Conservation (phyloP, 345 rosid genomes). For the Salix caprea region DNA sequence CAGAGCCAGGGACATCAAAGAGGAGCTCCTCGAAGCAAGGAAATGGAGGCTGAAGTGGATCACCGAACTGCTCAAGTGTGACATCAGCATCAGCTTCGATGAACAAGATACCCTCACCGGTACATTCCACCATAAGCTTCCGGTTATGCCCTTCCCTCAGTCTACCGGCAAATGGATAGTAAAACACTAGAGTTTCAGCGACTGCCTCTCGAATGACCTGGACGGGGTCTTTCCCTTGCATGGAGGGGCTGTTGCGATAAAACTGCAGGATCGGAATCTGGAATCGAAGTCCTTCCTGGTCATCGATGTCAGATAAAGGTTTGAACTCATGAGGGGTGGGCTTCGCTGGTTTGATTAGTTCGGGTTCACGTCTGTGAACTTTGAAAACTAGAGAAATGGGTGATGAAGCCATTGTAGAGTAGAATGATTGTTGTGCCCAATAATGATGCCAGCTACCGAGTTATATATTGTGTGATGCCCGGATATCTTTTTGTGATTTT, state of each 20-base stretch:
- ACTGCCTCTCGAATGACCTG: not conserved
- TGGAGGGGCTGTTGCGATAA: not conserved
- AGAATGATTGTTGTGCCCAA: not conserved
- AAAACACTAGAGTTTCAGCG: constrained; percentile 2
- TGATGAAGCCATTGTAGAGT: not conserved
- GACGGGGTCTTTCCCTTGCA: not conserved
- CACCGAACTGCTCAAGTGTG: not conserved
- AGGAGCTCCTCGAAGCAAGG: constrained; percentile 2
- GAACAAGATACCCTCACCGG: constrained; percentile 1
- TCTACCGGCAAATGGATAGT: constrained; percentile 12
- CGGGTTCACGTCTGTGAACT: constrained; percentile 20
- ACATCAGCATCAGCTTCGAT: constrained; percentile 12
- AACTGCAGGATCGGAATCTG: not conserved
- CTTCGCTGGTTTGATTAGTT: constrained; percentile 14
- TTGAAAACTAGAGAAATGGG: constrained; percentile 9
- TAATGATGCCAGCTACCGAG: no score
- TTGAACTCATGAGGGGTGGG: constrained; percentile 24
- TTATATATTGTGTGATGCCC: no score
- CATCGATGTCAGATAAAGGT: constrained; percentile 10
- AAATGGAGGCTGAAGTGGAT: constrained; percentile 4
- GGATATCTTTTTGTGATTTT: no score
- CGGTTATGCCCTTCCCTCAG: not conserved
- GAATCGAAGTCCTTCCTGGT: not conserved
- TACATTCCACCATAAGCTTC: constrained; percentile 3
- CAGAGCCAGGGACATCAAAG: not conserved